A percentile compares a stretch with the other conserved stretches of the same genome.
These are phyloP conservation scores for Metschnikowia lunata DNA, from an alignment of 805 yeast genomes.

Conservation along the genomic window DNA sequence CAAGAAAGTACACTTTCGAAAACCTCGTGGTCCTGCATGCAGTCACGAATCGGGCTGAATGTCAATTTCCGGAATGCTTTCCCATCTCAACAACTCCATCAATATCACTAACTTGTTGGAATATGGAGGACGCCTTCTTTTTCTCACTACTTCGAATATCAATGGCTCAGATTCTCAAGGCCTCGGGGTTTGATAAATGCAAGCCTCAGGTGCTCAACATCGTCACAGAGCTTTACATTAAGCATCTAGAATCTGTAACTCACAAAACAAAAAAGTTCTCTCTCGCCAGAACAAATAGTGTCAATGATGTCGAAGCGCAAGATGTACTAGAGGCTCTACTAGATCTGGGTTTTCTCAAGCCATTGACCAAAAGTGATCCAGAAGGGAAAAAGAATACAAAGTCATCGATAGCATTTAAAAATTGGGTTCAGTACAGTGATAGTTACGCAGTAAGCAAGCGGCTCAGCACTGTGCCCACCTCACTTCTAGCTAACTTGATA, in stretches of 20 bases:
- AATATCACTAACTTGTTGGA: no score
- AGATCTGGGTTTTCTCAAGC: constrained; percentile 58
- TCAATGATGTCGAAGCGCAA: constrained; percentile 46
- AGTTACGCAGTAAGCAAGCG: constrained; percentile 19
- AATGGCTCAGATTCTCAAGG: constrained; percentile 57
- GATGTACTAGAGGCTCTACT: constrained; percentile 73
- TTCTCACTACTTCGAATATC: constrained; percentile 37
- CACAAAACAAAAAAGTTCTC: constrained; percentile 49
- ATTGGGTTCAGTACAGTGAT: constrained; percentile 34
- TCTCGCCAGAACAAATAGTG: constrained; percentile 29
- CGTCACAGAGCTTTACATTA: constrained; percentile 70
- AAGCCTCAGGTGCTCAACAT: constrained; percentile 67
- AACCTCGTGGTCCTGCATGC: no score
- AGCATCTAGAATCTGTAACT: constrained; percentile 55
- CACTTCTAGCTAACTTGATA: constrained; percentile 28
- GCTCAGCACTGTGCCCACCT: constrained; percentile 29
- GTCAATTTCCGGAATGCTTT: no score
- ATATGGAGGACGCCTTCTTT: constrained; percentile 38
- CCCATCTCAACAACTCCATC: no score
- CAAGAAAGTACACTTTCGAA: no score
- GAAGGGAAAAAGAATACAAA: constrained; percentile 37
- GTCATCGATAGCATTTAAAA: constrained; percentile 33
- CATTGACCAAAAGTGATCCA: constrained; percentile 43
- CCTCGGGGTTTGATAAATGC: constrained; percentile 81
- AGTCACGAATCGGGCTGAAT: no score